Percentiles rank a stretch among this genome's conserved stretches.
Evolutionary conservation across 2,329 filamentous ascomycete genomes (phyloP).

Genomic region (Talaromyces pinophilus): DNA sequence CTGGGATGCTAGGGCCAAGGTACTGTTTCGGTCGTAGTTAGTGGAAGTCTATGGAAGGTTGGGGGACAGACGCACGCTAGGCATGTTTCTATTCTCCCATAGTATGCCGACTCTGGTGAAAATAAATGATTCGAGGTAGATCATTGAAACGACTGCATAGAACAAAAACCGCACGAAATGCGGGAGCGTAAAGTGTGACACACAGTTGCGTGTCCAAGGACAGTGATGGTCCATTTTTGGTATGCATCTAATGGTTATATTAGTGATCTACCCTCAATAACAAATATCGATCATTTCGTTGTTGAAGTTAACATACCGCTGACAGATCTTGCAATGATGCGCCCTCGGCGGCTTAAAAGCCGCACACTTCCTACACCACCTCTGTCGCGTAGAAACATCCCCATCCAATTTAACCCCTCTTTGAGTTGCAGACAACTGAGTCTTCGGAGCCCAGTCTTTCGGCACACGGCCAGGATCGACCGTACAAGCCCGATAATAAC

Average conservation of each 20-base stretch:
- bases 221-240: constrained; percentile 69
- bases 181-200: constrained; percentile 65
- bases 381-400: constrained; percentile 33
- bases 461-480: constrained; percentile 61
- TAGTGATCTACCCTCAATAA: not conserved
- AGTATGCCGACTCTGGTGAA: constrained; percentile 54
- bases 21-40: constrained; percentile 46
- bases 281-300: not conserved
- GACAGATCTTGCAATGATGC: constrained; percentile 66
- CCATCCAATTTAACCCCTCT: constrained; percentile 9
- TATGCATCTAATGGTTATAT: constrained; percentile 52
- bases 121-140: constrained; percentile 58
- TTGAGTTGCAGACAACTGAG: constrained; percentile 12
- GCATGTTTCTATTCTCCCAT: constrained; percentile 58
- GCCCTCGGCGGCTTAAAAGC: constrained; percentile 62
- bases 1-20: constrained; percentile 56
- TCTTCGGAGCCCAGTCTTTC: constrained; percentile 38
- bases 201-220: constrained; percentile 66
- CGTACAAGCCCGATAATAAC: constrained; percentile 60
- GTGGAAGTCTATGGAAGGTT: not conserved
- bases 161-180: constrained; percentile 66
- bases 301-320: constrained; percentile 47
- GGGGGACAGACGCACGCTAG: constrained; percentile 49
- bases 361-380: constrained; percentile 65
- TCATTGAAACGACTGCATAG: constrained; percentile 60